phyloP scores from a whole-genome alignment of 345 rosid species.

The Populus pruinosa region DNA sequence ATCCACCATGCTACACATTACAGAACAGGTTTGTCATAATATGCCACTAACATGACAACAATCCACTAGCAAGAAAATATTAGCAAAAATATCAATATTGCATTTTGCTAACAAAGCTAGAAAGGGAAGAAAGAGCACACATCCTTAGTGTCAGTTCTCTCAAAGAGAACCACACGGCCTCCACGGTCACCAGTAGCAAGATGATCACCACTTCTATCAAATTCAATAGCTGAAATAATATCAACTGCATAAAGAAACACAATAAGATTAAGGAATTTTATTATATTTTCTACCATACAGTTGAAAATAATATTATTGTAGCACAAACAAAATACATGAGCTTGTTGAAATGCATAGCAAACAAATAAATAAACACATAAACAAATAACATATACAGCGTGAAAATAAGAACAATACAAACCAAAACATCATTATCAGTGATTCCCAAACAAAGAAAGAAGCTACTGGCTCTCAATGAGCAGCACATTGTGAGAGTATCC shows the following conservation, averaged over 20 bases:
- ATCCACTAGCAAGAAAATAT: neutral
- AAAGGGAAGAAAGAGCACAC: slow-evolving; percentile 40
- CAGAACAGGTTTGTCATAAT: slow-evolving; percentile 8
- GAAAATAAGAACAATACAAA: neutral
- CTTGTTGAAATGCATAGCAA: neutral
- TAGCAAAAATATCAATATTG: neutral
- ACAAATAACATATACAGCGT: neutral
- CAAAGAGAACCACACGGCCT: slow-evolving; percentile 97
- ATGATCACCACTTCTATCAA: slow-evolving; percentile 94
- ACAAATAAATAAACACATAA: neutral
- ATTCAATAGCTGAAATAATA: slow-evolving; percentile 97
- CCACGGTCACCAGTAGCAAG: slow-evolving; percentile 99
- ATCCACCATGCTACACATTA: slow-evolving; percentile 61
- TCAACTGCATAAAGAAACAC: slow-evolving; percentile 65
- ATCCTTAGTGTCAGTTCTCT: slow-evolving; percentile 79
- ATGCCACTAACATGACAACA: neutral
- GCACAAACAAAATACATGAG: neutral
- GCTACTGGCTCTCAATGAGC: neutral
- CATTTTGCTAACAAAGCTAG: slow-evolving; percentile 7
- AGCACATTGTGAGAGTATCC: neutral
- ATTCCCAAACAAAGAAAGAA: neutral
- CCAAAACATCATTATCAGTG: neutral
- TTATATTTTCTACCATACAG: neutral
- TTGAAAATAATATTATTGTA: neutral
- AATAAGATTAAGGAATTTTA: slow-evolving; percentile 6